These are phyloP conservation scores for Fusarium ramigenum DNA, from an alignment of 2,329 filamentous ascomycete species.

Conservation along the genomic window DNA sequence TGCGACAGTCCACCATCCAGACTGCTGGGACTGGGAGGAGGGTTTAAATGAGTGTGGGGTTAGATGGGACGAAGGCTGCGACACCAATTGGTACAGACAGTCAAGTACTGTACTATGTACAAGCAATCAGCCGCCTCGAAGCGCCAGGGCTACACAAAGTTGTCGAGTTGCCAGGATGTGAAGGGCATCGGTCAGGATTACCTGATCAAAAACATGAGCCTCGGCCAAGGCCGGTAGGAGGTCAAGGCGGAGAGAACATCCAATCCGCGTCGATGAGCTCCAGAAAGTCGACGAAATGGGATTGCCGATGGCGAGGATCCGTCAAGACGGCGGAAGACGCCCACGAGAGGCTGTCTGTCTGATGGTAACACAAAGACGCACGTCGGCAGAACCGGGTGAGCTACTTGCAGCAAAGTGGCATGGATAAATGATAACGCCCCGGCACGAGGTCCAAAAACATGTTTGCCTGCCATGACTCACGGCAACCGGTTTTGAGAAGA, in stretches of 20 bases:
- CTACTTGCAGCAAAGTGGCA: conserved; percentile 21
- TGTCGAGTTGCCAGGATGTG: conserved; percentile 33
- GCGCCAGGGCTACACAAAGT: conserved; percentile 36
- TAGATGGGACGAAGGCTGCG: conserved; percentile 38
- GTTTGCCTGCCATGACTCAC: conserved; percentile 20
- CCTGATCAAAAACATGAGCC: conserved; percentile 23
- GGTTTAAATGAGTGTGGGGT: conserved; percentile 43
- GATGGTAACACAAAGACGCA: conserved; percentile 40
- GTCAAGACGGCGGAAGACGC: conserved; percentile 22
- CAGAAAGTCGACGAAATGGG: conserved; percentile 22
- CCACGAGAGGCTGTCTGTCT: conserved; percentile 31
- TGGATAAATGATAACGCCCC: conserved; percentile 19
- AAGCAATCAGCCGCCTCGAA: conserved; percentile 38
- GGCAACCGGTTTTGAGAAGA: neutral
- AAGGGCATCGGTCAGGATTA: conserved; percentile 27
- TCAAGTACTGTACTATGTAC: conserved; percentile 21
- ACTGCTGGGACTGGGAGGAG: conserved; percentile 37
- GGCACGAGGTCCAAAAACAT: conserved; percentile 8
- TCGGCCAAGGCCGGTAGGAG: conserved; percentile 25
- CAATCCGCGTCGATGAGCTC: conserved; percentile 7
- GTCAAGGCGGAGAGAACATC: conserved; percentile 8
- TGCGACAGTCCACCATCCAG: conserved; percentile 27
- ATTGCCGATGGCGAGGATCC: conserved; percentile 32
- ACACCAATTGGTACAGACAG: conserved; percentile 29
- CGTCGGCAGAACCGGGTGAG: conserved; percentile 32